Percentiles rank a stretch among this genome's conserved stretches.
Evolutionary conservation across 129 eudicot species (phyloP).

Genomic region (Sambucus nigra): DNA sequence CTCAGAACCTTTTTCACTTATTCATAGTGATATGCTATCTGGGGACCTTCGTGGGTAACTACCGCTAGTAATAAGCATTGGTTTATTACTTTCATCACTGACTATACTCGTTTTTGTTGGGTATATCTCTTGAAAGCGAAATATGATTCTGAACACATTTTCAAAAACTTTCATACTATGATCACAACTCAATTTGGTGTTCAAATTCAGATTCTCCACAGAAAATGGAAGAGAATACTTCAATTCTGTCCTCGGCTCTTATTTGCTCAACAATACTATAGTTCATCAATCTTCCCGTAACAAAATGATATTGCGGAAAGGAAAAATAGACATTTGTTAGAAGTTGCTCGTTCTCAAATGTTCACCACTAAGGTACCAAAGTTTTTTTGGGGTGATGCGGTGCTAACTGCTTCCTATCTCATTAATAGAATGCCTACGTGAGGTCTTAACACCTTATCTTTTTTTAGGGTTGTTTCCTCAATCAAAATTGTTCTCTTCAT

Average conservation of each 20-base stretch:
- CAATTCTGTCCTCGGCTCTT: background rate
- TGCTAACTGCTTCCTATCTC: background rate
- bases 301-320: background rate
- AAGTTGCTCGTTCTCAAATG: background rate
- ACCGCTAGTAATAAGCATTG: background rate
- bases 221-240: background rate
- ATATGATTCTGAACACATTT: background rate
- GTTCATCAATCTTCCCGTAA: background rate
- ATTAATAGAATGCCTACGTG: background rate
- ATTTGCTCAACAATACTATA: too few species aligned
- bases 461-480: too few species aligned
- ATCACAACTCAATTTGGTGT: background rate
- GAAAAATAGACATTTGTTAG: background rate
- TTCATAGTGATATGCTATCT: background rate
- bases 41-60: background rate
- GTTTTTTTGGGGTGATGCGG: background rate
- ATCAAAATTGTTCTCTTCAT: too few species aligned
- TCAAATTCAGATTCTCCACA: background rate
- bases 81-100: background rate
- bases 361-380: background rate
- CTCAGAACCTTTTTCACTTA: background rate
- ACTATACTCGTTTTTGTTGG: background rate
- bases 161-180: background rate
- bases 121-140: background rate
- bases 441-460: too few species aligned